Percentiles rank a stretch among this genome's conserved stretches.
These are phyloP conservation scores for Cydonia oblonga DNA, from an alignment of 331 rosid genomes.

Conservation along the genomic window DNA sequence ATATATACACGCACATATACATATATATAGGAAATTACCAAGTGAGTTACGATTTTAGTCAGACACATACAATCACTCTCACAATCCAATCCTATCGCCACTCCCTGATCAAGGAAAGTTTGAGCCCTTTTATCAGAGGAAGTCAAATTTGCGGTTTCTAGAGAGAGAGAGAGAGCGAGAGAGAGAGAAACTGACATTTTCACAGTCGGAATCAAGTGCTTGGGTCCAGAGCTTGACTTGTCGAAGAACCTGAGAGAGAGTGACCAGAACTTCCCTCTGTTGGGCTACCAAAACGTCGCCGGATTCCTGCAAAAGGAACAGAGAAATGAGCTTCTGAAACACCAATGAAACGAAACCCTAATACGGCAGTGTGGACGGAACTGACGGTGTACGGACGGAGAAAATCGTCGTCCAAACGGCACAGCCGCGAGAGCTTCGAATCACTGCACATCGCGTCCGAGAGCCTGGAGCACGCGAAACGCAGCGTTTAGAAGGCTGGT, in stretches of 20 bases:
- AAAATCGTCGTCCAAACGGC: slow-evolving; percentile 42
- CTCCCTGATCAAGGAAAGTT: slow-evolving; percentile 12
- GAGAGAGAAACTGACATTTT: slow-evolving; percentile 16
- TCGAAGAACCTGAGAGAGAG: slow-evolving; percentile 59
- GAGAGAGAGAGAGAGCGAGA: background rate
- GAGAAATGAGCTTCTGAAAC: background rate
- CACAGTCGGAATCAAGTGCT: slow-evolving; percentile 21
- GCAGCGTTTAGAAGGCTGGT: slow-evolving; percentile 1
- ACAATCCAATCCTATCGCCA: slow-evolving; percentile 9
- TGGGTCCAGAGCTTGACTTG: slow-evolving; percentile 47
- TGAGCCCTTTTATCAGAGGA: background rate
- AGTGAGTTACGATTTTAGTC: slow-evolving; percentile 17
- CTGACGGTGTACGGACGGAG: slow-evolving; percentile 44
- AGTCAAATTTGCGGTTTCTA: background rate
- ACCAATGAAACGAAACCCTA: background rate
- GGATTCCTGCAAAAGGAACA: slow-evolving; percentile 32
- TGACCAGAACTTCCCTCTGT: slow-evolving; percentile 48
- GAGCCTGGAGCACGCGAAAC: background rate
- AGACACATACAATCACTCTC: slow-evolving; percentile 25
- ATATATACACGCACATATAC: no score
- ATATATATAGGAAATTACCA: slow-evolving; percentile 27
- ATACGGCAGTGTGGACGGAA: background rate
- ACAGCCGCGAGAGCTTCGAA: slow-evolving; percentile 37
- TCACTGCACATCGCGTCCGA: slow-evolving; percentile 13
- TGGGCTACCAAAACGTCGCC: slow-evolving; percentile 19